Evolutionary conservation across 306 rosid species (phyloP).

Genomic region (Begonia masoniana): DNA sequence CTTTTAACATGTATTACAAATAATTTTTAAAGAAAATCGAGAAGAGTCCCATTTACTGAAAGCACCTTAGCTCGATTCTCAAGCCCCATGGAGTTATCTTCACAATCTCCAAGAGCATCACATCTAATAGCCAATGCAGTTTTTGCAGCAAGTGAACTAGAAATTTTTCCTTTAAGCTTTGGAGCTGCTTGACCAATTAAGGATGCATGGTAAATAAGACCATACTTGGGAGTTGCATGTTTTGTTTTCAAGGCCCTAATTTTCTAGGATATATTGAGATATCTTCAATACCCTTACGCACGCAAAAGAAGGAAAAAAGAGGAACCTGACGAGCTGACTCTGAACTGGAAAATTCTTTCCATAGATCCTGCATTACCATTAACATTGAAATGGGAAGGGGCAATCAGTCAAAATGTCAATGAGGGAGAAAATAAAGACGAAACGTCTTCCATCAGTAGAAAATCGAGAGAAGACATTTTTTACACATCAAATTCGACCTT

Average conservation of each 20-base stretch:
- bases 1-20: background rate
- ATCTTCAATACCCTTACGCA: no score
- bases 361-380: slow-evolving; percentile 41
- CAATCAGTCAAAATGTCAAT: background rate
- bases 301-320: background rate
- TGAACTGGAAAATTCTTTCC: slow-evolving; percentile 41
- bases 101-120: slow-evolving; percentile 76
- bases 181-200: slow-evolving; percentile 91
- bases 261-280: no score
- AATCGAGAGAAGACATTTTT: no score
- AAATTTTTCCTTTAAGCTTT: slow-evolving; percentile 75
- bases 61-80: slow-evolving; percentile 71
- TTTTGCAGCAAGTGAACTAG: slow-evolving; percentile 88
- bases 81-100: slow-evolving; percentile 78
- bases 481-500: no score
- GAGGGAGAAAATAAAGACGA: background rate
- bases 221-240: slow-evolving; percentile 90
- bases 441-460: background rate
- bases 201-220: slow-evolving; percentile 93
- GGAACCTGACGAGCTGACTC: slow-evolving; percentile 79
- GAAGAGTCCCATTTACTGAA: background rate
- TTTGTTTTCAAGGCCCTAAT: slow-evolving; percentile 88
- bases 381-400: background rate
- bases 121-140: slow-evolving; percentile 65
- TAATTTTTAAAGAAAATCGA: background rate